Base-by-base conservation (phyloP, 805 yeast genomes). In the Zygoascus biomembranicola region DNA sequence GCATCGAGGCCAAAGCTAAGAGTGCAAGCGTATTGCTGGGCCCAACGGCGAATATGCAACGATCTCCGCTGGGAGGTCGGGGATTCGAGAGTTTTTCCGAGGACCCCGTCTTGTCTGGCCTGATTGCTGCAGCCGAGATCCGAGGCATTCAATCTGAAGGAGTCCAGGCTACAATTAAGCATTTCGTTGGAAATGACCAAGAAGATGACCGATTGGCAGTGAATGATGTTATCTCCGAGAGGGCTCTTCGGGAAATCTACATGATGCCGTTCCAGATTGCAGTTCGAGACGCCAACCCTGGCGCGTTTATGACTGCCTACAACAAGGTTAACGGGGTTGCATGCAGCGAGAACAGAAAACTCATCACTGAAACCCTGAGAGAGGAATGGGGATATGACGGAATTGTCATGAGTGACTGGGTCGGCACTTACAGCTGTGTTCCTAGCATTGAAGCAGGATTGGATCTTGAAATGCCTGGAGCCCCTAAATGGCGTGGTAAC, bases 401-500 rank as follows among this genome's bases (percentile, higher is more conserved):
- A 49, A 64, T 74, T 42, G 63, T 74, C 26, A 78, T 81, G 79
- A 76, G 82, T 31, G 86, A 81, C 65, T 81, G 85, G 39, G 75
- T 62, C 61, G 86, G 85, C 35, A 72, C 74, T 10, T 79, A 77
- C 63, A 71, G 80, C 16, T 68, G 70, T 37, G 71, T 69, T 43
- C 74, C 71, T 47, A 61, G 82, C 11, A 63, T 81, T 49, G 71
- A 74, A 43, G 79, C 79, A 39, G 86, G 86, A 8, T 67, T 82
- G 53, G 82, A 80, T 62, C 68, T 82, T 59, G 87, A 82, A 65
- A 79, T 80, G 84, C 87, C 87, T 0, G 87, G 87, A 39, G 78
- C 81, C 18, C 68, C 80, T 2, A 66, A 75, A 48, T 73, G 82
- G 67, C 67, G 74, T 57, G 66, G 66, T 1, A 66, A 66, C 35